These are phyloP conservation scores for Lotmaria passim DNA, from an alignment of 208 protist genomes.

Conservation along the genomic window DNA sequence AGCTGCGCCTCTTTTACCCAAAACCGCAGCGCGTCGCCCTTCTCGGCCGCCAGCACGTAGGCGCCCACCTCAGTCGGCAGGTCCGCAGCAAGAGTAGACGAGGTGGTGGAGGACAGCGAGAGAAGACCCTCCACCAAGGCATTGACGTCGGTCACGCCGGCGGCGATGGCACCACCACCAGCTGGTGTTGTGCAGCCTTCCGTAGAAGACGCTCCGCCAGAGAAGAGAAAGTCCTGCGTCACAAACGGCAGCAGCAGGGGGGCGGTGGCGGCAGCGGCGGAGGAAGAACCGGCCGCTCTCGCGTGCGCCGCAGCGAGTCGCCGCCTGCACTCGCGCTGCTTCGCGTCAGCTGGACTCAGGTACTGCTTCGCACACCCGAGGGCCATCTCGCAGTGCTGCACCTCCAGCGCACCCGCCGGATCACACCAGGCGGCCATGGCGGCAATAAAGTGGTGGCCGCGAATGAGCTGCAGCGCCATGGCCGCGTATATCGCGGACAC, in stretches of 20 bases:
- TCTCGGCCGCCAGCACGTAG: conserved; percentile 26
- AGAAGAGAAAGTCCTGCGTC: conserved; percentile 21
- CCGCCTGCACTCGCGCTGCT: conserved; percentile 41
- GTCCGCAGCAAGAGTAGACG: background rate
- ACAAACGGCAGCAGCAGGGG: conserved; percentile 22
- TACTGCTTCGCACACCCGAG: conserved; percentile 66
- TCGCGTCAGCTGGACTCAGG: conserved; percentile 27
- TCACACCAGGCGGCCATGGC: conserved; percentile 71
- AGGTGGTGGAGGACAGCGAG: background rate
- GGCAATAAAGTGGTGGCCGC: conserved; percentile 79
- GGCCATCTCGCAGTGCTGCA: conserved; percentile 83
- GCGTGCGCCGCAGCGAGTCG: conserved; percentile 46
- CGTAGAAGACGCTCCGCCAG: too few species aligned
- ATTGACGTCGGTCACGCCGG: conserved; percentile 6
- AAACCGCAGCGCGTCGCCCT: conserved; percentile 1
- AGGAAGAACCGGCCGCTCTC: background rate
- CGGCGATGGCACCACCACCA: too few species aligned
- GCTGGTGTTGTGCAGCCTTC: too few species aligned
- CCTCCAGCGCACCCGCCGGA: conserved; percentile 36
- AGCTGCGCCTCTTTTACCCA: conserved; percentile 20
- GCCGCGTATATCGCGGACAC: conserved; percentile 6
- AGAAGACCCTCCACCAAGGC: conserved; percentile 17
- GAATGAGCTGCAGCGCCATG: conserved; percentile 63
- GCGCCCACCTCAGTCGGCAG: conserved; percentile 25
- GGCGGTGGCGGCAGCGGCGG: background rate